Evolutionary conservation across 805 yeast genomes (phyloP).

Genomic region (Teunomyces kruisii): DNA sequence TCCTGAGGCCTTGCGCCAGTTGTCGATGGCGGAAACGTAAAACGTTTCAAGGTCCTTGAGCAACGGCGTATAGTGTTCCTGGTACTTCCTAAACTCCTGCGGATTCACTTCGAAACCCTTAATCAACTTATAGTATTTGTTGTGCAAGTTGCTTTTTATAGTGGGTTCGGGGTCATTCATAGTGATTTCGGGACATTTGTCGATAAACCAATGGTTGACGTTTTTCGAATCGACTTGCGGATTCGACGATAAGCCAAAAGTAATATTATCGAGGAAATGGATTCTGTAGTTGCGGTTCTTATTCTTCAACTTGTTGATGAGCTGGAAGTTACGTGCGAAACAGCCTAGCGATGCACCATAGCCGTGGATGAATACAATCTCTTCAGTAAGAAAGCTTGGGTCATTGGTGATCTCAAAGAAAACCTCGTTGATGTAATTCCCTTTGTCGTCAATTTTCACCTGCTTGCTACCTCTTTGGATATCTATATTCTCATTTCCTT

Average conservation of each 20-base stretch:
- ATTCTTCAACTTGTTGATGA: slow-evolving; percentile 31
- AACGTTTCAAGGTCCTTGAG: slow-evolving; percentile 51
- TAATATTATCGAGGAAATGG: slow-evolving; percentile 49
- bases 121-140: slow-evolving; percentile 41
- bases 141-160: slow-evolving; percentile 24
- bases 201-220: slow-evolving; percentile 20
- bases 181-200: slow-evolving; percentile 21
- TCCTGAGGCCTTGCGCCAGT: slow-evolving; percentile 55
- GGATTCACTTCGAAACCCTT: slow-evolving; percentile 31
- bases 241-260: slow-evolving; percentile 54
- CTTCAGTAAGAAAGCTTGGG: slow-evolving; percentile 23
- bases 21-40: slow-evolving; percentile 59
- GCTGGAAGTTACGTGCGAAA: slow-evolving; percentile 53
- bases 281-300: slow-evolving; percentile 39
- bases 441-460: slow-evolving; percentile 21
- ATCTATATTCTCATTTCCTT: slow-evolving; percentile 18
- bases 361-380: slow-evolving; percentile 56
- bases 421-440: slow-evolving; percentile 36
- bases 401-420: slow-evolving; percentile 29
- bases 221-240: slow-evolving; percentile 28
- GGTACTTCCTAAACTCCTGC: slow-evolving; percentile 28
- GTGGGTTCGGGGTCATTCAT: slow-evolving; percentile 28
- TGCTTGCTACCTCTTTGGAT: slow-evolving; percentile 17
- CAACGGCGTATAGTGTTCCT: slow-evolving; percentile 35
- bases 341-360: slow-evolving; percentile 58